Percentiles rank a stretch among this genome's conserved stretches.
phyloP scores from a whole-genome alignment of 2,329 filamentous ascomycete genomes.

The Colletotrichum sp. region DNA sequence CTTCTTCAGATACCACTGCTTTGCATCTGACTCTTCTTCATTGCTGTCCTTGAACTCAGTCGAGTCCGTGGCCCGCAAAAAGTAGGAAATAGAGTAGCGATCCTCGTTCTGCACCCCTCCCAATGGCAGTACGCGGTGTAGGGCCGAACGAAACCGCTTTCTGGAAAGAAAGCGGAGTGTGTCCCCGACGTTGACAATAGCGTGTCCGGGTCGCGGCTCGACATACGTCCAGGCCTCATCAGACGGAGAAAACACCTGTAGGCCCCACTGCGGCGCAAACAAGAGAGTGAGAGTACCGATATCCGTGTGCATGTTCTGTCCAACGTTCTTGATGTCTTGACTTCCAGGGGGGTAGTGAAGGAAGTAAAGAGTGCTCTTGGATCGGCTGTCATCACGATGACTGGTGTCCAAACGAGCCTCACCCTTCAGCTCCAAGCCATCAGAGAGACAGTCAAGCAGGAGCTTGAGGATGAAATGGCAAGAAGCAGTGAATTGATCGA shows the following conservation, averaged over 20 bases:
- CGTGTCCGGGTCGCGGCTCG: slow-evolving; percentile 28
- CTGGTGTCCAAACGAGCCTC: background rate
- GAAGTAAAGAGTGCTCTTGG: background rate
- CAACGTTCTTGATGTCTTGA: background rate
- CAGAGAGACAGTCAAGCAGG: background rate
- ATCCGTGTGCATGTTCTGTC: slow-evolving; percentile 33
- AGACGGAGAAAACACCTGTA: slow-evolving; percentile 25
- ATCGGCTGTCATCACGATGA: background rate
- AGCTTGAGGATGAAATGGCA: background rate
- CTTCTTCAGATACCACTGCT: background rate
- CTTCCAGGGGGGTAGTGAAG: background rate
- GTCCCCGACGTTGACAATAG: slow-evolving; percentile 38
- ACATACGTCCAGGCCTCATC: slow-evolving; percentile 28
- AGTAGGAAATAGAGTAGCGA: slow-evolving; percentile 15
- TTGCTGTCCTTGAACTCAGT: background rate
- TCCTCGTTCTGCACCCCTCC: background rate
- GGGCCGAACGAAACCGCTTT: background rate
- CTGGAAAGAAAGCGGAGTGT: slow-evolving; percentile 23
- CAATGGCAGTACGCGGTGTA: slow-evolving; percentile 15
- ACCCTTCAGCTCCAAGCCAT: background rate
- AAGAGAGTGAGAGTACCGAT: slow-evolving; percentile 31
- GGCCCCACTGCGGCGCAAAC: slow-evolving; percentile 31
- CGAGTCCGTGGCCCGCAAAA: slow-evolving; percentile 1
- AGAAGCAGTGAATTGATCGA: background rate
- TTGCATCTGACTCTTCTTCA: background rate